These are phyloP conservation scores for Rusavskia elegans DNA, from an alignment of 495 filamentous ascomycete species.

Conservation along the genomic window DNA sequence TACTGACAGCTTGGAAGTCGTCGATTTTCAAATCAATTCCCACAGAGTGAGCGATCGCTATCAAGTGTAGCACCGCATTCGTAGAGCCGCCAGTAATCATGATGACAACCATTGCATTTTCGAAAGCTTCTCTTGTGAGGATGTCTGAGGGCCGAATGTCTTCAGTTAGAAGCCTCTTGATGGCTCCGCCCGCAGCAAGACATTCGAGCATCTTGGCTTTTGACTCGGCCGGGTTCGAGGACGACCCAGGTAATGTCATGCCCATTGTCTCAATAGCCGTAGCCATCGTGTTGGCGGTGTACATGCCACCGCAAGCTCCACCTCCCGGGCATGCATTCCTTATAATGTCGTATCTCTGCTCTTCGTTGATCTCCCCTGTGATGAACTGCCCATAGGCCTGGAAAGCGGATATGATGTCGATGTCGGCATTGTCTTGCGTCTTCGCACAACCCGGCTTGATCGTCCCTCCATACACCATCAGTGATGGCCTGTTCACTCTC, in stretches of 20 bases:
- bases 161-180: constrained; percentile 70
- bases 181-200: constrained; percentile 64
- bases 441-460: constrained; percentile 78
- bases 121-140: constrained; percentile 79
- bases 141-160: constrained; percentile 85
- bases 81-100: constrained; percentile 94
- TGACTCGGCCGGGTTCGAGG: constrained; percentile 80
- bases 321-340: constrained; percentile 83
- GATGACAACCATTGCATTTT: constrained; percentile 90
- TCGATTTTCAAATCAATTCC: constrained; percentile 90
- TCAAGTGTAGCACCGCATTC: constrained; percentile 91
- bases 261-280: constrained; percentile 93
- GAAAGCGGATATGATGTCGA: constrained; percentile 95
- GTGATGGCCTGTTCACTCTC: constrained; percentile 73
- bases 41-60: constrained; percentile 89
- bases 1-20: constrained; percentile 90
- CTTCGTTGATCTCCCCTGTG: constrained; percentile 77
- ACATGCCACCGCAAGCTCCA: constrained; percentile 97
- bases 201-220: constrained; percentile 78
- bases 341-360: constrained; percentile 86
- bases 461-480: constrained; percentile 96
- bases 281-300: constrained; percentile 98
- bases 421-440: constrained; percentile 54
- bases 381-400: constrained; percentile 96
- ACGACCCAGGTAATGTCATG: constrained; percentile 87